Evolutionary conservation across 2,329 filamentous ascomycete genomes (phyloP), one percentile per base, ranked within the genome.

Genomic region (Akanthomyces lecanii): DNA sequence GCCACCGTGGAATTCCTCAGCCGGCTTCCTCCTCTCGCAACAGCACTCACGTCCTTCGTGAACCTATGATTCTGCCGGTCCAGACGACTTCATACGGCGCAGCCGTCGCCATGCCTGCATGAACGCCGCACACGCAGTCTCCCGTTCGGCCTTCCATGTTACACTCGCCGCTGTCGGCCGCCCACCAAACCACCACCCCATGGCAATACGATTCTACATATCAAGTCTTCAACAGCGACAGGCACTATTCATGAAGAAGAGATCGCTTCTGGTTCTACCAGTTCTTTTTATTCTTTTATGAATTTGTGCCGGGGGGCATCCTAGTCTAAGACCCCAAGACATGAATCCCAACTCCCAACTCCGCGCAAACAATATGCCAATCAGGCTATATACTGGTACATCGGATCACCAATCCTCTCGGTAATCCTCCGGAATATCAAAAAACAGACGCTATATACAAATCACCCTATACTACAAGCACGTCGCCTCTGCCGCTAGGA

Each of bases 391-490:
- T 56, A 63, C 61, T 63, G 36, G 58, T 63, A 63, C 54, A 58
- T 57, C 61, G 38, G 48, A 44, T 36, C 23, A 16, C 7, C 52
- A 14, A 36, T 63, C 47, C 47, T 5, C 38, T 53, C 28, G 38
- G 30, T 53, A 7, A 58, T 51, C n/a, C 47, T 53, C 45, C 47
- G 44, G 16, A 25, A 45, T 47, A 63, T 45, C 36, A n/a, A 38
- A 55, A 52, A 58, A 58, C 33, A 56, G 2, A 38, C 54, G 61
- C 48, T 63, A 63, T 58, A 52, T 63, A 63, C 61, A 63, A 53
- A 44, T 55, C 59, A 42, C 38, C 54, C 36, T 45, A 25, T 64
- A 38, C 69, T 71, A 65, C 61, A 58, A 53, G n/a, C 45, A 18
- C 21, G 16, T n/a, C 21, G 30, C 47, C 16, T 56, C 30, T 21